Base-by-base conservation (phyloP, 1,139 yeast genomes). In the Suhomyces anneliseae region DNA sequence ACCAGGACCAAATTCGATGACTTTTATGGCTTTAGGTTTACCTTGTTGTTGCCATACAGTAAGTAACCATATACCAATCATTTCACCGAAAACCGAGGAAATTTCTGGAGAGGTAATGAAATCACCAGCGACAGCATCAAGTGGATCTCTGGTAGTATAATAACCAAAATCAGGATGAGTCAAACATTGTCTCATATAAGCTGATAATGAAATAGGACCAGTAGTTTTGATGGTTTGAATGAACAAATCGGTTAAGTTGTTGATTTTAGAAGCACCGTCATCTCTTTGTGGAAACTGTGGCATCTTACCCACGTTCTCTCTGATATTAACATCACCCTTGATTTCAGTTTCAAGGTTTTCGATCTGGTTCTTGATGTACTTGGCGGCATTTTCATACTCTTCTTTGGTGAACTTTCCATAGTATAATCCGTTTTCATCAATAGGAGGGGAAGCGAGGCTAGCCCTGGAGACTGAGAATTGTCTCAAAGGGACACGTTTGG, bases 1-100 rank as follows among this genome's bases (percentile, higher is more conserved):
- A 6, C 96, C 96, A 0, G 96, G 96, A 0, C 96, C 96, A 62
- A 88, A 82, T 62, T 89, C 96, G n/a, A 88, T 72, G n/a, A 89
- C 58, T 46, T 85, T 71, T 32, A 85, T 67, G 8, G 60, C 53
- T 2, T 53, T 33, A 0, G 90, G 88, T 37, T 64, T 66, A 2
- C 74, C 72, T 57, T 86, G 92, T 3, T 71, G 66, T 44, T 78
- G 58, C 89, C 92, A 87, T 27, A 79, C 75, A 15, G 78, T 71
- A 50, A 71, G 81, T 47, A 77, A 70, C 90, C 95, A 89, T 8
- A 89, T 70, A 0, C 95, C 96, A 46, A 88, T 76, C 72, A 88
- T 80, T 61, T 89, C 96, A 9, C 96, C 96, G 70, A 89, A 89
- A 68, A 88, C 85, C 40, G 89, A 90, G 4, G 95, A 85, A 43